A percentile compares a stretch with the other conserved stretches of the same genome.
Conservation (phyloP, 2,329 filamentous ascomycete species). For the Macrophomina phaseolina region DNA sequence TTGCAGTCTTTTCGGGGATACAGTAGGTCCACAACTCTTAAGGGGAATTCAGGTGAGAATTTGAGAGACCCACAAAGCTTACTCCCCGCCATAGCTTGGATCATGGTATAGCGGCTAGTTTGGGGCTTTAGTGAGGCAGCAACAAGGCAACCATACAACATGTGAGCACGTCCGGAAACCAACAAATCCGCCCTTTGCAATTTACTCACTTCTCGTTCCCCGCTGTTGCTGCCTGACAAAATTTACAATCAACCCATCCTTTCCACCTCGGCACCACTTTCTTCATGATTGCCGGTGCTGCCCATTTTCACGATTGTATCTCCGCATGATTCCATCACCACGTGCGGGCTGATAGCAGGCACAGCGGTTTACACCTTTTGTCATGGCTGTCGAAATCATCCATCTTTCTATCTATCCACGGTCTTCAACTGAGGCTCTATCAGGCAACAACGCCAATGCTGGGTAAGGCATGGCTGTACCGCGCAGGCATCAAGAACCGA, state of each 20-base stretch:
- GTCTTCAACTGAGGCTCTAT: not conserved
- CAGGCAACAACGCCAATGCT: not conserved
- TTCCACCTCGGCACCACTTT: too few relatives aligned
- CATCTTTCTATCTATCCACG: too few relatives aligned
- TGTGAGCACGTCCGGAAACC: not conserved
- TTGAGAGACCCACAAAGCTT: not conserved
- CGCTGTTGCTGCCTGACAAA: not conserved
- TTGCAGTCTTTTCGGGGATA: not conserved
- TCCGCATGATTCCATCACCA: not conserved
- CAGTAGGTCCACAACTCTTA: not conserved
- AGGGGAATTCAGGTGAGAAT: not conserved
- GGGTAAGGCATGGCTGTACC: not conserved
- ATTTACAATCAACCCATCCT: too few relatives aligned
- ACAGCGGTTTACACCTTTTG: not conserved
- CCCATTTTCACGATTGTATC: not conserved
- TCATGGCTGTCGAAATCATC: too few relatives aligned
- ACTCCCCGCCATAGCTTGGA: not conserved
- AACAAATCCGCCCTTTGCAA: not conserved
- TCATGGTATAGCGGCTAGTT: not conserved
- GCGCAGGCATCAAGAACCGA: not conserved
- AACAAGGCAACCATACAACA: not conserved
- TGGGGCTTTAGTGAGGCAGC: not conserved
- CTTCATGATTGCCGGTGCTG: too few relatives aligned
- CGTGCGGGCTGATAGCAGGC: not conserved
- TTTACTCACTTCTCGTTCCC: not conserved